phyloP scores from a whole-genome alignment of 176 grass and related monocot species.

The Leersia perrieri region DNA sequence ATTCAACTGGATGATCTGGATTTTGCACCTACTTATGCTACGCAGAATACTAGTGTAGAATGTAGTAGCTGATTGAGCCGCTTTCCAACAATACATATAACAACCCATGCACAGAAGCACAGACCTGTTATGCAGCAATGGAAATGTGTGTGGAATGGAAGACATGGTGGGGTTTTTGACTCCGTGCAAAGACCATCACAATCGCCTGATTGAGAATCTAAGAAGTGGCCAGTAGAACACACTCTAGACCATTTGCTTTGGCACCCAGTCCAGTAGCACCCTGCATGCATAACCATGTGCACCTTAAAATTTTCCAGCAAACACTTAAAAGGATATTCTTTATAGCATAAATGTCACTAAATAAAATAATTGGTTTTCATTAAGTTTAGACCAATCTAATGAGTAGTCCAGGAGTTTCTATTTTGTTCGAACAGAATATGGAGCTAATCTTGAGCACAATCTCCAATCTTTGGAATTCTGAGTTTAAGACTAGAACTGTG shows the following conservation, averaged over 20 bases:
- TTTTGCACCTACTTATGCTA: background rate
- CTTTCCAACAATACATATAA: background rate
- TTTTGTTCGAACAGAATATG: background rate
- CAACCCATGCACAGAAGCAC: background rate
- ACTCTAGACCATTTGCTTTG: constrained; percentile 79
- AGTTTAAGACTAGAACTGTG: background rate
- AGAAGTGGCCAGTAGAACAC: constrained; percentile 46
- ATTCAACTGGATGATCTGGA: background rate
- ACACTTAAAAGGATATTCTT: background rate
- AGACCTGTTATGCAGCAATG: constrained; percentile 79
- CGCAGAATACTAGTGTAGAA: constrained; percentile 11
- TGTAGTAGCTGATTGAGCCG: background rate
- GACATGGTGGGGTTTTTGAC: constrained; percentile 59
- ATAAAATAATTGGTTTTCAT: background rate
- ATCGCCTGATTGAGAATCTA: constrained; percentile 59
- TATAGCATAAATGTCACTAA: background rate
- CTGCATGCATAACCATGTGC: constrained; percentile 22
- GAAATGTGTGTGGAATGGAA: constrained; percentile 76
- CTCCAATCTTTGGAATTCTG: background rate
- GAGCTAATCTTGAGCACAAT: background rate
- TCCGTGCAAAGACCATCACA: constrained; percentile 61
- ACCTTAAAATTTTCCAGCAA: background rate
- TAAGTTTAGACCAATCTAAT: background rate
- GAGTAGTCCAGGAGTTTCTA: background rate
- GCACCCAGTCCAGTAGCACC: constrained; percentile 75